phyloP scores from a whole-genome alignment of 176 grass and related monocot genomes.

The Ananas comosus region DNA sequence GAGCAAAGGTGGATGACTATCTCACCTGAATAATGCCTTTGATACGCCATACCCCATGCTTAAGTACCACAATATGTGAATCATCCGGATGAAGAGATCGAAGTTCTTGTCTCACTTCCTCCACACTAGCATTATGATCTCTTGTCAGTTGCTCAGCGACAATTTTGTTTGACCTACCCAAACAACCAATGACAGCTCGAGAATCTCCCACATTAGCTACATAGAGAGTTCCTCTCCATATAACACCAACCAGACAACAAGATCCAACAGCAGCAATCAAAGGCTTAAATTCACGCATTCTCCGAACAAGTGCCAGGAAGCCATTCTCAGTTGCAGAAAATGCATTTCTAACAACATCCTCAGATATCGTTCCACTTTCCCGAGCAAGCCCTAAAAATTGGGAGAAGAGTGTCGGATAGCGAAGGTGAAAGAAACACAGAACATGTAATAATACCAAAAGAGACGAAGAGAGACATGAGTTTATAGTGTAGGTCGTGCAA shows the following conservation, averaged over 20 bases:
- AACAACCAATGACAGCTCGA: conserved; percentile 63
- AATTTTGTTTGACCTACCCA: conserved; percentile 49
- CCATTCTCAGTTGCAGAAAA: conserved; percentile 88
- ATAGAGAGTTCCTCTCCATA: conserved; percentile 77
- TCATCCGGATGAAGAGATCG: conserved; percentile 86
- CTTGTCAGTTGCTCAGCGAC: conserved; percentile 79
- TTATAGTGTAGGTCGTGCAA: too few species aligned
- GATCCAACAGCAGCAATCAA: conserved; percentile 79
- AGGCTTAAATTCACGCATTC: conserved; percentile 81
- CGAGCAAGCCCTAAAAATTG: conserved; percentile 48
- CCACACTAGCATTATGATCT: conserved; percentile 85
- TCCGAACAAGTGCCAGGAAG: conserved; percentile 77
- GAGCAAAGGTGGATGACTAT: background rate
- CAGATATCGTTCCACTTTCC: conserved; percentile 70
- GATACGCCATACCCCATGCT: conserved; percentile 96
- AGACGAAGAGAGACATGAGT: too few species aligned
- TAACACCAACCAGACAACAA: conserved; percentile 82
- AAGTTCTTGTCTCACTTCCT: conserved; percentile 88
- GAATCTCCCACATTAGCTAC: conserved; percentile 94
- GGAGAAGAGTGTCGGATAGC: background rate
- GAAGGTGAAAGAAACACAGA: background rate
- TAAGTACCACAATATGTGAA: conserved; percentile 87
- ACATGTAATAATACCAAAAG: too few species aligned
- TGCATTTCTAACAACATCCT: conserved; percentile 76
- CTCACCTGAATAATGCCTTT: conserved; percentile 96